These are phyloP conservation scores for Amesomyces nigricolor DNA, from an alignment of 2,329 filamentous ascomycete genomes.

Conservation along the genomic window DNA sequence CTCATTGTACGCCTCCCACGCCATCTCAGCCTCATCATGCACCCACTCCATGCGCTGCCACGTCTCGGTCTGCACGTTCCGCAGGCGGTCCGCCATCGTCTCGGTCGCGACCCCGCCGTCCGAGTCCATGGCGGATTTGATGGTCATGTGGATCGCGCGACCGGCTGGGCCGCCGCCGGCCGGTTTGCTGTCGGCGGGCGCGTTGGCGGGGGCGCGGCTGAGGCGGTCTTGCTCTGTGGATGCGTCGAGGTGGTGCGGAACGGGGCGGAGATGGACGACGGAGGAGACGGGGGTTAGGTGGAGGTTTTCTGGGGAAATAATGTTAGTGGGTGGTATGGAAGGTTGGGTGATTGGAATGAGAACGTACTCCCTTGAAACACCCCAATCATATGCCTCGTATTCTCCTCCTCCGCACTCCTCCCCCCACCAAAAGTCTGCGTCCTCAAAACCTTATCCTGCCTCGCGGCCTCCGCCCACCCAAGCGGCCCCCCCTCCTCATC, in stretches of 20 bases:
- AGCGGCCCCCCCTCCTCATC: conserved; percentile 40
- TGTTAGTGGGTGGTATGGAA: conserved; percentile 19
- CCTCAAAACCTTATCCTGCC: conserved; percentile 65
- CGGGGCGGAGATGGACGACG: conserved; percentile 82
- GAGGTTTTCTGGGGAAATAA: conserved; percentile 57
- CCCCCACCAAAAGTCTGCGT: conserved; percentile 77
- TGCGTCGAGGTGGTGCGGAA: conserved; percentile 90
- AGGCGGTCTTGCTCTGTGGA: conserved; percentile 64
- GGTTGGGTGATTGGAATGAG: background rate
- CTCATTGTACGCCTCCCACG: conserved; percentile 71
- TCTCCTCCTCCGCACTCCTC: conserved; percentile 61
- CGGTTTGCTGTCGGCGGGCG: conserved; percentile 38
- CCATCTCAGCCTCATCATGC: conserved; percentile 70
- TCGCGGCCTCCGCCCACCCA: conserved; percentile 59
- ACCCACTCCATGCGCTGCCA: conserved; percentile 78
- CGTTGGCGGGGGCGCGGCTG: conserved; percentile 31
- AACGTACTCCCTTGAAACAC: conserved; percentile 72
- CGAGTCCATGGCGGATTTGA: conserved; percentile 69
- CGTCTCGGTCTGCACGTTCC: conserved; percentile 70
- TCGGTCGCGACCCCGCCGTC: conserved; percentile 50
- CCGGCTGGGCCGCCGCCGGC: conserved; percentile 44
- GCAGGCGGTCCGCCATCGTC: conserved; percentile 70
- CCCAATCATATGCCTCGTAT: conserved; percentile 83
- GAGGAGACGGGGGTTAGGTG: conserved; percentile 80
- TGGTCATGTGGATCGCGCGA: conserved; percentile 80